phyloP scores from a whole-genome alignment of 2,329 filamentous ascomycete genomes.

The Cercospora berteroae region DNA sequence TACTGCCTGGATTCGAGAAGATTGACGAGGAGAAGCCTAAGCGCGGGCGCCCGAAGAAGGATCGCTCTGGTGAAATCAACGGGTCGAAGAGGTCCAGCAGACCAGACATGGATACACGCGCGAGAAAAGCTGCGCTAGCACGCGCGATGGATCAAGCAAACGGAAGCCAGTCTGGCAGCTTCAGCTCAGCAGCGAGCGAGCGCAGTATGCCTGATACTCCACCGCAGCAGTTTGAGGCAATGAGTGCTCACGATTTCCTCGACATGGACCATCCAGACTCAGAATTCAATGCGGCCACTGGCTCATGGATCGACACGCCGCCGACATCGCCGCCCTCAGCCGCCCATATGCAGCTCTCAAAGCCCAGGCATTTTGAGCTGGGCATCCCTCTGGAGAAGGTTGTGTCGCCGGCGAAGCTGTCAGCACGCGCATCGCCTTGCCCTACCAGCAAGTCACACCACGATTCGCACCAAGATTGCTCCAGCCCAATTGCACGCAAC shows the following conservation, averaged over 20 bases:
- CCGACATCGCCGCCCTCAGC: conserved; percentile 33
- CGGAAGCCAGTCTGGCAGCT: conserved; percentile 22
- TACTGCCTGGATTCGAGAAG: conserved; percentile 68
- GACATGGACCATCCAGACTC: conserved; percentile 29
- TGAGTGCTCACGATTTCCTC: conserved; percentile 34
- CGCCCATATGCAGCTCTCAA: conserved; percentile 13
- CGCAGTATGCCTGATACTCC: conserved; percentile 37
- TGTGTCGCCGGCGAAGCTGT: conserved; percentile 31
- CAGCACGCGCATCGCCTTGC: conserved; percentile 26
- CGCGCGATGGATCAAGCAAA: conserved; percentile 42
- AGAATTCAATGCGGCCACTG: conserved; percentile 25
- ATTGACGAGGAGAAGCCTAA: conserved; percentile 63
- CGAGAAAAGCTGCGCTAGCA: conserved; percentile 57
- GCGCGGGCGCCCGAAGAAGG: conserved; percentile 64
- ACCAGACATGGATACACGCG: conserved; percentile 58
- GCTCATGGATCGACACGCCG: conserved; percentile 35
- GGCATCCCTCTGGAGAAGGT: conserved; percentile 24
- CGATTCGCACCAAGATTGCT: conserved; percentile 10
- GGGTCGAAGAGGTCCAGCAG: conserved; percentile 24
- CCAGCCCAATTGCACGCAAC: conserved; percentile 21
- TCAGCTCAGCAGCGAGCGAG: conserved; percentile 33
- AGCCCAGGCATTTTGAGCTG: conserved; percentile 27
- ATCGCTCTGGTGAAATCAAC: conserved; percentile 39
- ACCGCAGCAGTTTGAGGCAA: conserved; percentile 31
- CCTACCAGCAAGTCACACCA: conserved; percentile 13